A percentile compares a stretch with the other conserved stretches of the same genome.
Conservation (phyloP, 805 yeast species). For the Scheffersomyces ergatensis region DNA sequence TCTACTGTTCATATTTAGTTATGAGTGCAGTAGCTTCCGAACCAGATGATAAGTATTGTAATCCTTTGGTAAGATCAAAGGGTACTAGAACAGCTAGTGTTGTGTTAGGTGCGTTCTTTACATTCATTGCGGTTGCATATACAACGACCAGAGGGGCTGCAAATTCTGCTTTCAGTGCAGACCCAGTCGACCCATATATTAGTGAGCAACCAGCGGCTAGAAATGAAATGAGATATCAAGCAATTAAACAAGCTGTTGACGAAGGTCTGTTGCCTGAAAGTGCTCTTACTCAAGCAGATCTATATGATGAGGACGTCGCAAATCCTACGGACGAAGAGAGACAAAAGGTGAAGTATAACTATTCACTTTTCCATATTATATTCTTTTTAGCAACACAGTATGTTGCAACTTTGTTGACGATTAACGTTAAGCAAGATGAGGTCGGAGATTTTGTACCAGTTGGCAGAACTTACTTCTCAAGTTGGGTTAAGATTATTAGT, state of each 20-base stretch:
- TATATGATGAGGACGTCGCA: conserved; percentile 46
- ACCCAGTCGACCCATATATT: conserved; percentile 40
- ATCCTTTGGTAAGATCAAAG: conserved; percentile 83
- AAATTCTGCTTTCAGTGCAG: conserved; percentile 41
- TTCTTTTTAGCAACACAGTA: conserved; percentile 96
- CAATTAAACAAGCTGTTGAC: conserved; percentile 90
- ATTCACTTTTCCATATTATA: conserved; percentile 82
- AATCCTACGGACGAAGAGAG: conserved; percentile 57
- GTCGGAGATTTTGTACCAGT: conserved; percentile 92
- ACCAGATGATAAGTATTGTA: conserved; percentile 91
- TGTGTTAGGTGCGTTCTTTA: conserved; percentile 86
- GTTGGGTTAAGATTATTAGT: conserved; percentile 90
- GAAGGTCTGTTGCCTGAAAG: conserved; percentile 94
- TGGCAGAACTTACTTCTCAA: conserved; percentile 91
- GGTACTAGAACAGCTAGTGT: conserved; percentile 90
- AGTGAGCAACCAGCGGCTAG: conserved; percentile 52
- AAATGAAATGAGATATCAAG: conserved; percentile 78
- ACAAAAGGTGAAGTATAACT: conserved; percentile 72
- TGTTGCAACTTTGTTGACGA: conserved; percentile 89
- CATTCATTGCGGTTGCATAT: conserved; percentile 92
- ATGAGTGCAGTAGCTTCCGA: conserved; percentile 93
- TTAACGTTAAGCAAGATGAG: conserved; percentile 82
- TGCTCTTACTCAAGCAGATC: conserved; percentile 75
- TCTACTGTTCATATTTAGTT: conserved; percentile 87
- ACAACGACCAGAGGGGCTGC: conserved; percentile 98